These are phyloP conservation scores for Venturia pyrina DNA, from an alignment of 2,329 filamentous ascomycete species.

Conservation along the genomic window DNA sequence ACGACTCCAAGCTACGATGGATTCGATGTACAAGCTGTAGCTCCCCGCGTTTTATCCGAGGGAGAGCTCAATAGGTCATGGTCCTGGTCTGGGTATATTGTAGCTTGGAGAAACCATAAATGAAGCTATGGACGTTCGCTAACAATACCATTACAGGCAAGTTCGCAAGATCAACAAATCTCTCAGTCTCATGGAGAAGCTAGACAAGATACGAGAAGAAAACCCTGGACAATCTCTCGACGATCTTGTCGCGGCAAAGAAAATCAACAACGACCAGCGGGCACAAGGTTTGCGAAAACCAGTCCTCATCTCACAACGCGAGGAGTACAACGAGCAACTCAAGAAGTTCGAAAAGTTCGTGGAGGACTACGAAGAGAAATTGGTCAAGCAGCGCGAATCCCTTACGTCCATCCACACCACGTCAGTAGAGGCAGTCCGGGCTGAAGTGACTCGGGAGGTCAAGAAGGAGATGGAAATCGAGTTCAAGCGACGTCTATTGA, in stretches of 20 bases:
- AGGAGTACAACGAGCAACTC: constrained; percentile 64
- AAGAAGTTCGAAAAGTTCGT: constrained; percentile 66
- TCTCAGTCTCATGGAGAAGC: constrained; percentile 67
- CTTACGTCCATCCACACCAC: constrained; percentile 46
- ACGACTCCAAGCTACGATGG: neutral
- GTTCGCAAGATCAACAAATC: constrained; percentile 93
- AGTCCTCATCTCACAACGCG: constrained; percentile 55
- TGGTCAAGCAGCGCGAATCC: constrained; percentile 46
- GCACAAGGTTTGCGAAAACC: constrained; percentile 70
- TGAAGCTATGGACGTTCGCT: neutral
- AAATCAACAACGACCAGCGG: constrained; percentile 75
- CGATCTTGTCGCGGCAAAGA: constrained; percentile 57
- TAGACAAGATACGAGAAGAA: constrained; percentile 58
- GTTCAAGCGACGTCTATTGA: constrained; percentile 53
- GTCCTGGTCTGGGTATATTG: neutral
- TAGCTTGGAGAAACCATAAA: neutral
- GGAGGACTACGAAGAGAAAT: constrained; percentile 55
- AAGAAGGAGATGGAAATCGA: constrained; percentile 42
- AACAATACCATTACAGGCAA: constrained; percentile 46
- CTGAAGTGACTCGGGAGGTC: constrained; percentile 46
- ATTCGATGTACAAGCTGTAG: neutral
- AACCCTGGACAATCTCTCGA: constrained; percentile 63
- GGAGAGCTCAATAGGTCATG: neutral
- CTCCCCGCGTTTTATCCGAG: neutral
- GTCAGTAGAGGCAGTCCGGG: constrained; percentile 45